A percentile compares a stretch with the other conserved stretches of the same genome.
phyloP scores from a whole-genome alignment of 1,139 yeast genomes.

The Casaregolazyma suthepensis region DNA sequence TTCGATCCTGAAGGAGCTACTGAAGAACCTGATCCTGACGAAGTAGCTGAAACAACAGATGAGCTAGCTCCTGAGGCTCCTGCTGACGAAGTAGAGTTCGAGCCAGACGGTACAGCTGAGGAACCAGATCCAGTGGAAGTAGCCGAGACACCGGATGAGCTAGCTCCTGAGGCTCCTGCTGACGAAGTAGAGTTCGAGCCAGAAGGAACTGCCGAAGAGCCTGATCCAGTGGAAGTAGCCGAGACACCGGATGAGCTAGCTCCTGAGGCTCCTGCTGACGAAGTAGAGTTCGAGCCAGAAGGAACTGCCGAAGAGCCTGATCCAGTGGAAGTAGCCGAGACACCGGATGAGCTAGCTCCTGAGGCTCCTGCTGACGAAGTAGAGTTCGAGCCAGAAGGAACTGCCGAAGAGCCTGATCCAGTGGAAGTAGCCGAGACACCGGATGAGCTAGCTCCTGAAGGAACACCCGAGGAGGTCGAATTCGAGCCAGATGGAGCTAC shows the following conservation, averaged over 20 bases:
- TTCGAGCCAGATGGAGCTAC: slow-evolving; percentile 1
- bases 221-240: slow-evolving; percentile 7
- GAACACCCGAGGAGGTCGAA: slow-evolving; percentile 4
- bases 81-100: no score
- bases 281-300: background rate
- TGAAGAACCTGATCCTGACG: no score
- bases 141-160: background rate
- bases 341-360: background rate
- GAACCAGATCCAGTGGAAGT: slow-evolving; percentile 5
- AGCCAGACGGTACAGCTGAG: no score
- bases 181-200: background rate
- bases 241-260: background rate
- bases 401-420: slow-evolving; percentile 8
- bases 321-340: slow-evolving; percentile 5
- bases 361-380: slow-evolving; percentile 1
- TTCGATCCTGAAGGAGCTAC: no score
- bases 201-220: background rate
- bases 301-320: background rate
- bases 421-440: background rate
- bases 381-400: no score
- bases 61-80: no score
- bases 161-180: background rate
- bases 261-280: background rate
- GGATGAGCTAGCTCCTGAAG: slow-evolving; percentile 7
- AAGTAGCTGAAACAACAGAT: no score